These are phyloP conservation scores for Cymodocea nodosa DNA, from an alignment of 116 monocot species.

Conservation along the genomic window DNA sequence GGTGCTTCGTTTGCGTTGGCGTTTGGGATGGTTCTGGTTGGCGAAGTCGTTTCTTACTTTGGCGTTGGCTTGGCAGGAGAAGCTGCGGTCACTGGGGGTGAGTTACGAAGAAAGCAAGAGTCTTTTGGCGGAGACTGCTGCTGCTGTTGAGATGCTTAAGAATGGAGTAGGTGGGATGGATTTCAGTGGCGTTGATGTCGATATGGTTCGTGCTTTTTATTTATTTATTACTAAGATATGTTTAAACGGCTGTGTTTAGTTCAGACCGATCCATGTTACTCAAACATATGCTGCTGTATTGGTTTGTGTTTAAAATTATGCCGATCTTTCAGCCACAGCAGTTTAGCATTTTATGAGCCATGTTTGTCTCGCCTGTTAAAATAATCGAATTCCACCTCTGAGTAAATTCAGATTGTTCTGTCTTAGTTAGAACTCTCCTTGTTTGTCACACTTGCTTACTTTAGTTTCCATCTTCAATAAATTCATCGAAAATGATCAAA, in stretches of 20 bases:
- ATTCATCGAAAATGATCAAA: too few species aligned
- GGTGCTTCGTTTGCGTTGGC: constrained; percentile 16
- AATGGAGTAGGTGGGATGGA: constrained; percentile 39
- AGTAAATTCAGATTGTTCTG: too few species aligned
- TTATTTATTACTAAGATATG: background rate
- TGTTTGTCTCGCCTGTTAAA: too few species aligned
- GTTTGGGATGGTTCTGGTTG: too few species aligned
- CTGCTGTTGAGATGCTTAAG: constrained; percentile 57
- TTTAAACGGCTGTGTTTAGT: background rate
- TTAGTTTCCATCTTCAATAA: too few species aligned
- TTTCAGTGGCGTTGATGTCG: constrained; percentile 43
- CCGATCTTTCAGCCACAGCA: too few species aligned
- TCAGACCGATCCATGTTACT: background rate
- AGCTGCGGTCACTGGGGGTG: constrained; percentile 31
- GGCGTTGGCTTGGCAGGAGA: constrained; percentile 16
- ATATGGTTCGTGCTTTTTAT: constrained; percentile 21
- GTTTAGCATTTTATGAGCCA: too few species aligned
- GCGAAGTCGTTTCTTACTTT: background rate
- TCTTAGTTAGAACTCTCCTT: too few species aligned
- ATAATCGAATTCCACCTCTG: too few species aligned
- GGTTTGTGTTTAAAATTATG: too few species aligned
- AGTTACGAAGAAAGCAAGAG: constrained; percentile 53
- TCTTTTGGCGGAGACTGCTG: constrained; percentile 53
- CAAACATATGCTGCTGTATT: too few species aligned
- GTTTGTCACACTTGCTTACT: too few species aligned